Percentiles rank a stretch among this genome's conserved stretches.
These are phyloP conservation scores for Gentiana dahurica DNA, from an alignment of 257 asterid species.

Conservation along the genomic window DNA sequence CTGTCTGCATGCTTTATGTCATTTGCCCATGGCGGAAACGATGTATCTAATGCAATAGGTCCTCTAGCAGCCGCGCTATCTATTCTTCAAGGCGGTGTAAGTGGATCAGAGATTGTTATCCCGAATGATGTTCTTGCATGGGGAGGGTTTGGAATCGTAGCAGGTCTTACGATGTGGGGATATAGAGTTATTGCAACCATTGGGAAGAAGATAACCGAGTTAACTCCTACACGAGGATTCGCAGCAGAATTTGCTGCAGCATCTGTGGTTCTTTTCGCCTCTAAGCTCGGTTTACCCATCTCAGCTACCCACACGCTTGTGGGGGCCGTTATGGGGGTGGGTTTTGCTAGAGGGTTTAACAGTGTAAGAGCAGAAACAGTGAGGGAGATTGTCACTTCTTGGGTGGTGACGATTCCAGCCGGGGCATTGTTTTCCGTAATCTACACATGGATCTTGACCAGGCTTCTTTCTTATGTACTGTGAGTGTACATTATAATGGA, in stretches of 20 bases:
- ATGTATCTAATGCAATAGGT: slow-evolving; percentile 89
- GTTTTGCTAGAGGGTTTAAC: slow-evolving; percentile 87
- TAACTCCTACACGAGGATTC: slow-evolving; percentile 89
- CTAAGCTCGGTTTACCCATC: slow-evolving; percentile 81
- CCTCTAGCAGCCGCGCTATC: slow-evolving; percentile 86
- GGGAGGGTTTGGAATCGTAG: slow-evolving; percentile 97
- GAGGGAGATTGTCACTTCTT: slow-evolving; percentile 80
- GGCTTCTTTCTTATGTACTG: slow-evolving; percentile 41
- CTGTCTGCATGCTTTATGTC: slow-evolving; percentile 96
- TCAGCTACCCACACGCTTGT: slow-evolving; percentile 93
- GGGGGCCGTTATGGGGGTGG: slow-evolving; percentile 98
- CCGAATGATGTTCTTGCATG: slow-evolving; percentile 83
- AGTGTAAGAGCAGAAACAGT: slow-evolving; percentile 86
- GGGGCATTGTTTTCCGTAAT: slow-evolving; percentile 76
- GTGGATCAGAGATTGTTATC: slow-evolving; percentile 50
- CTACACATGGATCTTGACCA: slow-evolving; percentile 77
- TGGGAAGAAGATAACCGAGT: slow-evolving; percentile 88
- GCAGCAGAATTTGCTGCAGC: slow-evolving; percentile 99
- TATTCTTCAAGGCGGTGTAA: slow-evolving; percentile 65
- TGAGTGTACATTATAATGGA: slow-evolving; percentile 23
- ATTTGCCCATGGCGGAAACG: slow-evolving; percentile 97
- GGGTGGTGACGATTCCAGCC: slow-evolving; percentile 84
- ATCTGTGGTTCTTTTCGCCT: slow-evolving; percentile 71
- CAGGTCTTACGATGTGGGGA: slow-evolving; percentile 88
- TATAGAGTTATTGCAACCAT: slow-evolving; percentile 78